Evolutionary conservation across 306 rosid genomes (phyloP).

Genomic region (Casuarina cunninghamiana): DNA sequence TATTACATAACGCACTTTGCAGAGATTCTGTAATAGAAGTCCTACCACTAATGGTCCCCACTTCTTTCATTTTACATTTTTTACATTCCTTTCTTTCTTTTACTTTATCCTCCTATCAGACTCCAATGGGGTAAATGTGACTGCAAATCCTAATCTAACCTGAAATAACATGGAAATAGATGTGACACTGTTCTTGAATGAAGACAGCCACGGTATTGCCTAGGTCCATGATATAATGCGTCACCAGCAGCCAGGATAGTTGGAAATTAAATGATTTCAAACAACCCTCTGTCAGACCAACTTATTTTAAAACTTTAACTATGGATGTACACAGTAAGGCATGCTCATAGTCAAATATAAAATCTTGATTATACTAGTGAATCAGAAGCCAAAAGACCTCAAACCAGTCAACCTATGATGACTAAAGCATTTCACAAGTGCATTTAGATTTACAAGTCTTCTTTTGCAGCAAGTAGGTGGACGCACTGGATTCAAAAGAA

Average conservation of each 20-base stretch:
- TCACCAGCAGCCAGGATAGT: background rate
- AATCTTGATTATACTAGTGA: background rate
- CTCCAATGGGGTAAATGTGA: background rate
- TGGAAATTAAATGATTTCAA: background rate
- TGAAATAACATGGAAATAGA: background rate
- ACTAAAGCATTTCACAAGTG: background rate
- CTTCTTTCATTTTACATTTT: background rate
- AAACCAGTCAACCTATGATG: background rate
- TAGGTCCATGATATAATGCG: background rate
- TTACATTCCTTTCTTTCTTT: background rate
- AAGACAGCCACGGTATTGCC: background rate
- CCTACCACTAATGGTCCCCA: background rate
- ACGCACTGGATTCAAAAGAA: background rate
- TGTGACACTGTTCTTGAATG: background rate
- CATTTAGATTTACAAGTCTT: background rate
- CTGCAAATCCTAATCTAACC: background rate
- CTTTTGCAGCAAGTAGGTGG: background rate
- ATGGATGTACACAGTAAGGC: background rate
- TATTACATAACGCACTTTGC: background rate
- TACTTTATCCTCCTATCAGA: slow-evolving; percentile 1
- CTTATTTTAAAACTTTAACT: background rate
- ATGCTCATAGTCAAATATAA: background rate
- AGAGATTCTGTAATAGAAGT: background rate
- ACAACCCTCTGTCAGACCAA: background rate
- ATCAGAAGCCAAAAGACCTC: slow-evolving; percentile 3